These are phyloP conservation scores for Prinsepia uniflora DNA, from an alignment of 306 rosid genomes.

Conservation along the genomic window DNA sequence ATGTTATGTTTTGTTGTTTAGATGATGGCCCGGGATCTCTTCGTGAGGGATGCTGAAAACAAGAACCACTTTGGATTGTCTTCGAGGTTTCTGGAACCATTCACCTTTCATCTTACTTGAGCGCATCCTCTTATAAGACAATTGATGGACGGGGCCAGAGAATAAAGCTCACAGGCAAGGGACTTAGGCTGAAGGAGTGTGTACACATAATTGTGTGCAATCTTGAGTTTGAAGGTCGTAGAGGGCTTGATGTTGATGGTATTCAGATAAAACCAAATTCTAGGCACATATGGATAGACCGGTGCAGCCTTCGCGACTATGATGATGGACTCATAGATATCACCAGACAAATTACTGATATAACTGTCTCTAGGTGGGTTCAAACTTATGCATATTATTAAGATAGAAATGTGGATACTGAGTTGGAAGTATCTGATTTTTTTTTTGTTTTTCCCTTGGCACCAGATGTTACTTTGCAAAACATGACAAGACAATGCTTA, in stretches of 20 bases:
- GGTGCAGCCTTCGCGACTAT: conserved; percentile 39
- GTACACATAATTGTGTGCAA: conserved; percentile 37
- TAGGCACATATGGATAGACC: conserved; percentile 40
- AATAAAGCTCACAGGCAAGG: conserved; percentile 34
- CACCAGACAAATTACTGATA: conserved; percentile 37
- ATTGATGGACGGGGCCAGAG: conserved; percentile 37
- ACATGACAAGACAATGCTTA: conserved; percentile 43
- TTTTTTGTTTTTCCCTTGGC: conserved; percentile 8
- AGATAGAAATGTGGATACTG: conserved; percentile 4
- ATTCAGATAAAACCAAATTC: conserved; percentile 40
- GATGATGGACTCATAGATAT: conserved; percentile 40
- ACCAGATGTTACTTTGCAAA: conserved; percentile 34
- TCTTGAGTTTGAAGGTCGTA: conserved; percentile 38
- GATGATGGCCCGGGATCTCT: conserved; percentile 85
- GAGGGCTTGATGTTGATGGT: conserved; percentile 42
- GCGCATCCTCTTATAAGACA: conserved; percentile 35
- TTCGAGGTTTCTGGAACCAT: conserved; percentile 63
- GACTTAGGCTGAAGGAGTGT: conserved; percentile 40
- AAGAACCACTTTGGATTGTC: conserved; percentile 70
- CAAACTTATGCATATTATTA: neutral
- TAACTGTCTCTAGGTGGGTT: conserved; percentile 35
- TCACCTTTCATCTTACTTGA: conserved; percentile 28
- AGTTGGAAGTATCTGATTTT: neutral
- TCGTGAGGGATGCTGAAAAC: conserved; percentile 61
- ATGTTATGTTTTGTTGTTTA: conserved; percentile 18